phyloP scores from a whole-genome alignment of 106 monocot genomes.

The Dioscorea zingiberensis region DNA sequence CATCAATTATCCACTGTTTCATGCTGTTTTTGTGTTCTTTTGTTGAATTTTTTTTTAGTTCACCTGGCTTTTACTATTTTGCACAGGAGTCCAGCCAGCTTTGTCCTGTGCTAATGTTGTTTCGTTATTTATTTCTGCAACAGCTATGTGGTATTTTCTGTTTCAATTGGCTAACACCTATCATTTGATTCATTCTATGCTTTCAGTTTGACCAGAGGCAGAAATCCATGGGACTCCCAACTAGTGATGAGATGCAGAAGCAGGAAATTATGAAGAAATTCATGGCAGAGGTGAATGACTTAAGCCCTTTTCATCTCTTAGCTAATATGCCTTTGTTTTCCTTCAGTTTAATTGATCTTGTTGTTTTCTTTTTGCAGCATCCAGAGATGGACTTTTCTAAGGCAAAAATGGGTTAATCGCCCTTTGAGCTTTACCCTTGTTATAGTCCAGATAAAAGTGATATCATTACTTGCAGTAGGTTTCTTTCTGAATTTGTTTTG shows the following conservation, averaged over 20 bases:
- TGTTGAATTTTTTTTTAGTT: background rate
- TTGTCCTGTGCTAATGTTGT: background rate
- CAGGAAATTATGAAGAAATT: slow-evolving; percentile 94
- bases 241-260: slow-evolving; percentile 88
- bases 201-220: slow-evolving; percentile 90
- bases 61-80: background rate
- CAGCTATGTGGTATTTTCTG: too few species aligned
- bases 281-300: slow-evolving; percentile 67
- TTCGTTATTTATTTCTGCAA: background rate
- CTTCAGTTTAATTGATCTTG: background rate
- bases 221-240: slow-evolving; percentile 86
- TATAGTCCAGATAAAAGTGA: too few species aligned
- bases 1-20: background rate
- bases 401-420: slow-evolving; percentile 66
- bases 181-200: background rate
- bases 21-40: background rate
- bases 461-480: too few species aligned
- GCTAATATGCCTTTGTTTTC: background rate
- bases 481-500: too few species aligned
- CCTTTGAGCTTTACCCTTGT: too few species aligned
- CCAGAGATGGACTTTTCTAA: slow-evolving; percentile 96
- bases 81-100: too few species aligned
- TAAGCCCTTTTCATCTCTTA: background rate
- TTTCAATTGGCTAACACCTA: too few species aligned
- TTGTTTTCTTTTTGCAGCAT: slow-evolving; percentile 59